phyloP scores from a whole-genome alignment of 23 red algal genomes.

The Gracilariopsis chorda region DNA sequence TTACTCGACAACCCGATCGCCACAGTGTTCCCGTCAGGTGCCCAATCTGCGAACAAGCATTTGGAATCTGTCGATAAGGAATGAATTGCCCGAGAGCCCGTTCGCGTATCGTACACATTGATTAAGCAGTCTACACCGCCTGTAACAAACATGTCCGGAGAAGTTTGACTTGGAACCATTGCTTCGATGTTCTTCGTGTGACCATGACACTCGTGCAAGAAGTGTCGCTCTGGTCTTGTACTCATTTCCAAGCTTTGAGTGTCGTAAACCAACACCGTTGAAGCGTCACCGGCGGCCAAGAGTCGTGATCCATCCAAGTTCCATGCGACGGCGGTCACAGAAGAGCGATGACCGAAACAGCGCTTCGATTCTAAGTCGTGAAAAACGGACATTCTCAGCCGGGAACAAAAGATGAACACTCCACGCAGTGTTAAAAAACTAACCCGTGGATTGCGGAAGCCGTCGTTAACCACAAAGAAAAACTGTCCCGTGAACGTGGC shows the following conservation, averaged over 20 bases:
- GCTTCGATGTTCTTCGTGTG: conserved; percentile 37
- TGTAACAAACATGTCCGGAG: conserved; percentile 56
- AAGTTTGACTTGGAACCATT: conserved; percentile 31
- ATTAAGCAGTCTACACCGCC: conserved; percentile 32
- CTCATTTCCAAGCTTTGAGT: conserved; percentile 27
- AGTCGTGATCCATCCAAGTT: conserved; percentile 49
- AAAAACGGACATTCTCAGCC: conserved; percentile 4
- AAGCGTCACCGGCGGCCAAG: conserved; percentile 45
- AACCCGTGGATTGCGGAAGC: too few relatives aligned
- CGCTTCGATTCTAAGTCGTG: conserved; percentile 25
- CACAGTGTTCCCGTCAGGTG: conserved; percentile 47
- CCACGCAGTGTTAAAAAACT: too few relatives aligned
- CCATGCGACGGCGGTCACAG: conserved; percentile 52
- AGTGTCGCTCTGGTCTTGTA: conserved; percentile 24
- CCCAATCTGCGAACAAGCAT: conserved; percentile 48
- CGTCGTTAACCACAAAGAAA: too few relatives aligned
- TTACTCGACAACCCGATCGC: conserved; percentile 24
- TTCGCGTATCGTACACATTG: conserved; percentile 29
- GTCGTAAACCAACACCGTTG: conserved; percentile 46
- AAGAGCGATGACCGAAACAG: conserved; percentile 34
- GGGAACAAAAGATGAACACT: too few relatives aligned
- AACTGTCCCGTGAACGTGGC: too few relatives aligned
- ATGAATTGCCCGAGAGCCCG: not conserved
- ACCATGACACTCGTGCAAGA: conserved; percentile 32
- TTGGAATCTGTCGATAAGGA: conserved; percentile 24